Evolutionary conservation across 1,284 basidiomycete species (phyloP), one percentile per base, ranked within the genome.

Genomic region (Cryptococcus deneoformans): DNA sequence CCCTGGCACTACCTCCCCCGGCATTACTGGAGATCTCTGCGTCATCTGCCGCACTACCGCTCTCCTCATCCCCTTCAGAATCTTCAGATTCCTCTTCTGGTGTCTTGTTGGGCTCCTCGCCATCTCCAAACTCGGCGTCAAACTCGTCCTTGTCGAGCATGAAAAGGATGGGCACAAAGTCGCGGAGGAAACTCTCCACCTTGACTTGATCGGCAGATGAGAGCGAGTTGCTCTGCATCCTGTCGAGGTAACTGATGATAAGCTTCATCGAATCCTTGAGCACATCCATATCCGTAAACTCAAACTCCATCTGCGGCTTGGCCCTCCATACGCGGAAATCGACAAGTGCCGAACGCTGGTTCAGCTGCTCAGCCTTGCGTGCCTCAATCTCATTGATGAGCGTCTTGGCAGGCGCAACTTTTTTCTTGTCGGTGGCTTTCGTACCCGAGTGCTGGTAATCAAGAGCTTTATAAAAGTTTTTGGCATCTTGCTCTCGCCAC

Each of bases 361-460:
- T 86, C 45, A 80, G 73, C 76, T 93, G 89, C 70, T 87, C 85
- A 35, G 84, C 82, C 69, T 89, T 87, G 59, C 87, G 80, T 46
- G 81, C 77, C 78, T 98, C 94, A 68, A 98, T 90, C 68, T 99
- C 92, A 46, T 82, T 83, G 48, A 97, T 86, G 69, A 99, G 89
- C 61, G 87, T 83, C 79, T 95, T 98, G 49, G 88, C 83, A 5
- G 92, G 95, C 71, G 96, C 89, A 53, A 85, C 86, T 81, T 97
- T 97, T 84, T 97, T 98, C 84, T 97, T 98, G 81, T 99, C 96
- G 73, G 90, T 91, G 48, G 84, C 83, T 81, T 98, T 98, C 86
- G 96, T 96, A 62, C 85, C 87, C 71, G 92, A 89, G 5, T 92
- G 93, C 72, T 98, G 94, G 72, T 97, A 92, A 75, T 99, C 96